Percentiles rank a stretch among this genome's conserved stretches.
These are phyloP conservation scores for Phellopilus nigrolimitatus DNA, from an alignment of 1,284 basidiomycete genomes.

Conservation along the genomic window DNA sequence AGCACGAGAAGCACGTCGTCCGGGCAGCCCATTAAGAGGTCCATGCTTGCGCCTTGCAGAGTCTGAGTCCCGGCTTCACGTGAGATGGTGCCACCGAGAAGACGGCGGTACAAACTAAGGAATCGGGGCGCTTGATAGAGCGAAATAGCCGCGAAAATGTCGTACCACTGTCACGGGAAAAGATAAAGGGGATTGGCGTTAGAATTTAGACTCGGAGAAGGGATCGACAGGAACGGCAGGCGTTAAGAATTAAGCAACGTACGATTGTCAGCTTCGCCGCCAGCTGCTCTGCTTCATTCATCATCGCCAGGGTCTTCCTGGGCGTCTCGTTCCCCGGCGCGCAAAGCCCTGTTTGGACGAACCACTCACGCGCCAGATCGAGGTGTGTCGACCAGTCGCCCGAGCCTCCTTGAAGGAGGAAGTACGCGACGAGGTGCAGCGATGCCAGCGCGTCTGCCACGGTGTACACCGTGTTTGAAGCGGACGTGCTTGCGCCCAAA, in stretches of 20 bases:
- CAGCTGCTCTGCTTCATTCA: constrained; percentile 48
- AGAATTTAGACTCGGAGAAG: neutral
- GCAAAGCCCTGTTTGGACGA: constrained; percentile 53
- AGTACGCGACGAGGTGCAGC: constrained; percentile 66
- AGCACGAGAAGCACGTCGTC: constrained; percentile 70
- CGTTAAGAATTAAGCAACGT: constrained; percentile 27
- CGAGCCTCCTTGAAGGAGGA: constrained; percentile 56
- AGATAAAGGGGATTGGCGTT: constrained; percentile 22
- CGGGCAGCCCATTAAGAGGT: constrained; percentile 65
- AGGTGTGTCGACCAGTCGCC: constrained; percentile 65
- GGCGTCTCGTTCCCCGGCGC: constrained; percentile 52
- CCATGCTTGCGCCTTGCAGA: constrained; percentile 39
- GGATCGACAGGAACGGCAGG: constrained; percentile 9
- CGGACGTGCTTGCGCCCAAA: neutral
- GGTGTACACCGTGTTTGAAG: constrained; percentile 33
- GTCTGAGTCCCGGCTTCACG: constrained; percentile 39
- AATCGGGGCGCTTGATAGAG: constrained; percentile 59
- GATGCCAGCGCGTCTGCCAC: constrained; percentile 71
- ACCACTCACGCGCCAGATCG: constrained; percentile 66
- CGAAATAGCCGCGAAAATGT: constrained; percentile 65
- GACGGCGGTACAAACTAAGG: constrained; percentile 56
- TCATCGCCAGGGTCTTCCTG: constrained; percentile 46
- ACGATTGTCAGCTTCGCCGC: constrained; percentile 70
- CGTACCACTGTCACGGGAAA: constrained; percentile 61
- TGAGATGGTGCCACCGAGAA: constrained; percentile 39